These are phyloP conservation scores for Gaeumannomyces tritici DNA, from an alignment of 2,329 filamentous ascomycete species.

Conservation along the genomic window DNA sequence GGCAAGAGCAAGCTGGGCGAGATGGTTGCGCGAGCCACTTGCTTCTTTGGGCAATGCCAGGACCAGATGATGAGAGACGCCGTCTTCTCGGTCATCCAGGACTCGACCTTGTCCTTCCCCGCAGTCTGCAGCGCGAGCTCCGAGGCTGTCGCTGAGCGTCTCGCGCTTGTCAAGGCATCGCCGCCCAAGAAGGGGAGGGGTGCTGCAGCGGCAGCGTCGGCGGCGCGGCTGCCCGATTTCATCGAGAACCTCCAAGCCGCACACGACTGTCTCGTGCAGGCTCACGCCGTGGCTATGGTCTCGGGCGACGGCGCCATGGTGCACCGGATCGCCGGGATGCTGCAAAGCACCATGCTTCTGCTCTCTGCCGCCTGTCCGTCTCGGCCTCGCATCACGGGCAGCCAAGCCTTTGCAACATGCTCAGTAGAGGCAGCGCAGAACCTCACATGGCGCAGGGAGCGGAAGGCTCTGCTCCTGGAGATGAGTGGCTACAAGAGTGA, in stretches of 20 bases:
- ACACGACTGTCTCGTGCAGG: constrained; percentile 54
- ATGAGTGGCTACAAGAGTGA: constrained; percentile 30
- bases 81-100: constrained; percentile 80
- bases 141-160: constrained; percentile 28
- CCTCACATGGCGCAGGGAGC: constrained; percentile 57
- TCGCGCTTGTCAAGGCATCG: constrained; percentile 23
- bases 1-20: constrained; percentile 32
- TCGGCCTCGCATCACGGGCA: constrained; percentile 33
- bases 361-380: constrained; percentile 50
- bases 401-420: constrained; percentile 50
- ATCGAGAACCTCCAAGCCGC: constrained; percentile 53
- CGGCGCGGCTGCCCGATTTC: constrained; percentile 31
- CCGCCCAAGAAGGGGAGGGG: constrained; percentile 21
- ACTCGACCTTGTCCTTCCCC: constrained; percentile 85
- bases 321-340: constrained; percentile 51
- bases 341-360: constrained; percentile 57
- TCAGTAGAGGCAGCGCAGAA: constrained; percentile 62
- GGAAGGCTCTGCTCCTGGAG: constrained; percentile 38
- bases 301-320: constrained; percentile 49
- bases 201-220: constrained; percentile 11
- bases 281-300: constrained; percentile 47
- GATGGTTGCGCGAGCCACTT: constrained; percentile 56
- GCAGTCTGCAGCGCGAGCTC: constrained; percentile 40
- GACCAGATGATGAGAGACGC: constrained; percentile 69
- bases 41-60: constrained; percentile 58